These are phyloP conservation scores for Apophysomyces ossiformis DNA, from an alignment of 371 early-diverging fungal genomes.

Conservation along the genomic window DNA sequence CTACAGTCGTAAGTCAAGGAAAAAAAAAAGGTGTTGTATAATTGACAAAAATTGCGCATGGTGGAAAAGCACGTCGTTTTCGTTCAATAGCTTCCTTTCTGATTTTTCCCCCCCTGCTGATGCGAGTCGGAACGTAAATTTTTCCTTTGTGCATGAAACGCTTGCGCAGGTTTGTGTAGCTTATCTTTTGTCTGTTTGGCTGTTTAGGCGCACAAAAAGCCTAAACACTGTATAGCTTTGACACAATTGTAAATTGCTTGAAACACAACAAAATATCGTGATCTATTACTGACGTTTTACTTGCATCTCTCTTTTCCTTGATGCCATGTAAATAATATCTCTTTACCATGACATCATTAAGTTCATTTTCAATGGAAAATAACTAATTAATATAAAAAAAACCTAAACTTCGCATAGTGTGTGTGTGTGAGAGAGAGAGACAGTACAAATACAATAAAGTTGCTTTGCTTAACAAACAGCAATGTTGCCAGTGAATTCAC, in stretches of 20 bases:
- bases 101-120: neutral
- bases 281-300: conserved; percentile 5
- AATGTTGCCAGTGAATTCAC: neutral
- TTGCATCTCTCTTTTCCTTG: neutral
- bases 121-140: neutral
- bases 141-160: neutral
- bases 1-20: neutral
- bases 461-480: neutral
- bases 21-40: neutral
- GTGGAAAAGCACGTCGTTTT: neutral
- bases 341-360: too few relatives aligned
- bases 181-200: neutral
- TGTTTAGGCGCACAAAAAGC: neutral
- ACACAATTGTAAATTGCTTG: conserved; percentile 5
- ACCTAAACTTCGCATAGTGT: too few relatives aligned
- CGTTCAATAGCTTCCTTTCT: neutral
- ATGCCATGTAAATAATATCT: neutral
- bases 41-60: neutral
- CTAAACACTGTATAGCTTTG: neutral
- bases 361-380: too few relatives aligned
- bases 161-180: neutral
- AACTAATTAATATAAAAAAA: too few relatives aligned
- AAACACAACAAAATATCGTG: conserved; percentile 1
- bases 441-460: neutral
- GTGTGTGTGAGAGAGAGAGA: too few relatives aligned